These are phyloP conservation scores for Coix lacrymajobi DNA, from an alignment of 176 grass and related monocot species.

Conservation along the genomic window DNA sequence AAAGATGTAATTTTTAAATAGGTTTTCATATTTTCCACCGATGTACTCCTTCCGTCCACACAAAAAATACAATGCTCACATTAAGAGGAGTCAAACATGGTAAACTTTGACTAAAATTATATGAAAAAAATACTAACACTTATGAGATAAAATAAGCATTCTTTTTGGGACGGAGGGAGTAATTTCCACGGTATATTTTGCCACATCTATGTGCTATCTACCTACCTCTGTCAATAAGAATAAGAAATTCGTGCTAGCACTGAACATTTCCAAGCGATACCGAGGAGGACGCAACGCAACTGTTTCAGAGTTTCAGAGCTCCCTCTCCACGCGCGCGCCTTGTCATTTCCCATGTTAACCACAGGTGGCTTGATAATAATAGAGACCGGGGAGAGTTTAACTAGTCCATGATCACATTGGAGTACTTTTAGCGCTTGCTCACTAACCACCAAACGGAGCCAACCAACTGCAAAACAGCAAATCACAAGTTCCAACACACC, in stretches of 20 bases:
- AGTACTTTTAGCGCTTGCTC: slow-evolving; percentile 17
- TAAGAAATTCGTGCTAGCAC: not conserved
- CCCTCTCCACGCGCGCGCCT: not conserved
- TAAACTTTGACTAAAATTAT: too few species aligned
- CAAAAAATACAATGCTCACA: too few species aligned
- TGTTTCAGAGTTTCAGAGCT: not conserved
- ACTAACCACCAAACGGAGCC: slow-evolving; percentile 31
- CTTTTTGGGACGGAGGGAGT: too few species aligned
- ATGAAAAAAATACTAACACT: too few species aligned
- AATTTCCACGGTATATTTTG: not conserved
- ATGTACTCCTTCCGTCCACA: too few species aligned
- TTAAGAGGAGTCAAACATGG: too few species aligned
- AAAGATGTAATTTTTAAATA: not conserved
- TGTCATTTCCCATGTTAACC: slow-evolving; percentile 9
- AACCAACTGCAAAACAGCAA: slow-evolving; percentile 40
- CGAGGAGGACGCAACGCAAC: not conserved
- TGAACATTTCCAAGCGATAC: not conserved
- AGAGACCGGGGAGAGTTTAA: not conserved
- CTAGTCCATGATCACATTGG: not conserved
- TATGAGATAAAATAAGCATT: too few species aligned
- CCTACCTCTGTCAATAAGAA: not conserved
- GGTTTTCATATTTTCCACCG: not conserved
- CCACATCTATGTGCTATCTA: not conserved
- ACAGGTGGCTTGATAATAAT: not conserved
- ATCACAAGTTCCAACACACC: slow-evolving; percentile 40